Base-by-base conservation (phyloP, 441 rosid species). In the Eutrema salsugineum region DNA sequence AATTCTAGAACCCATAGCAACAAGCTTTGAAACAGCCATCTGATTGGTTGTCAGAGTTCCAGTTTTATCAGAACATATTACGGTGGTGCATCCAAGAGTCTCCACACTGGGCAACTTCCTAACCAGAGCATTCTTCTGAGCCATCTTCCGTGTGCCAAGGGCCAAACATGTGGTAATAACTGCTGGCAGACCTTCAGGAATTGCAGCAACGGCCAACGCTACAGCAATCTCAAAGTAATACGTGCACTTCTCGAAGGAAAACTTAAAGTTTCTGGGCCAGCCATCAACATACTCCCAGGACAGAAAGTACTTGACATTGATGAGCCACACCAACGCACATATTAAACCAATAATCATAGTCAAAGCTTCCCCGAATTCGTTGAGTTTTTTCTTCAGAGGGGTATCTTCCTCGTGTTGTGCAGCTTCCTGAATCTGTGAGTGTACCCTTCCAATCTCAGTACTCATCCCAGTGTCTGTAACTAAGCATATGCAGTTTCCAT, bases 41-140 rank as follows among this genome's bases (percentile, higher is more conserved):
- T 94, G 96, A 80, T 89, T 94, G 77, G 97, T 94, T 20, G 98
- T 94, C 70, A 91, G 77, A 61, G 98, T 94, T 43, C 98, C 98
- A 1, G 97, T 93, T 81, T 91, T 93, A 49, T 93, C 98, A 36
- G 97, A 93, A 74, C 98, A 94, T 24, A 94, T 91, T 12, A 94
- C 97, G 22, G 98, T 91, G 1, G 97, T 55, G 65, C 98, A 94
- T 27, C 97, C 97, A 77, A 91, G 94, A 63, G 96, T 93, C 90
- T 55, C 60, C 24, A 93, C 97, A 68, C 97, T 91, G 1, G 98
- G 96, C 73, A 94, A 60, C 81, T 91, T 93, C 66, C 97, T 85
- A 70, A 93, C 98, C 59, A 93, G 86, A 57, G 97, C 97, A 73
- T 91, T 91, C 87, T 93, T 93, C 76, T 88, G 97, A 62, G 97